Evolutionary conservation across 352 stramenopile species (phyloP), one percentile per base, ranked within the genome.

Genomic region (Globisporangium polare): DNA sequence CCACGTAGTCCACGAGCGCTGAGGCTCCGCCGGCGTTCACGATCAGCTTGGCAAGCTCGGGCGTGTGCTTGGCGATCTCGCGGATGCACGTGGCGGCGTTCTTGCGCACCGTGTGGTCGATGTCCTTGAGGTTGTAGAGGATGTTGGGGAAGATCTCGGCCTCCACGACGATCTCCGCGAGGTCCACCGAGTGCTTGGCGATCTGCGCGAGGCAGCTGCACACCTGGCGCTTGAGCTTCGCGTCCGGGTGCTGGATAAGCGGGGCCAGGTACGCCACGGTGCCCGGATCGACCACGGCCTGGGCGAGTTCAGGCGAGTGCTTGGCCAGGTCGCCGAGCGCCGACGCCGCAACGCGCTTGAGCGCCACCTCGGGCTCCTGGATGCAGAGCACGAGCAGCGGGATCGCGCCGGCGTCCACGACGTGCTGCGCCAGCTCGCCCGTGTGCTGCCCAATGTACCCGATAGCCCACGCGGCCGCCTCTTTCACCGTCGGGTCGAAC

Each of bases 81-180:
- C 94, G 90, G 33, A 98, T 94, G 71, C 89, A 97, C 2, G 93
- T 98, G 20, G 94, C 94, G 2, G 92, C 92, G 65, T 98, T 98
- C 72, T 98, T 98, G n/a, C 92, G 77, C 2, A 98, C 94, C n/a
- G 88, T 95, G 51, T 92, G 74, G 59, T 98, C 94, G 37, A 94
- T 94, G 67, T 98, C 94, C 70, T 97, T 97, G 57, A 98, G 86
- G 62, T 89, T 98, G 70, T 95, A 97, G 20, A 98, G 70, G 47
- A 98, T 97, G 65, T 97, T 97, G 31, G 94, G 94, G 79, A 98
- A 98, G 37, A 98, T 95, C 67, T 98, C 94, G 10, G 94, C 92
- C 64, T 98, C 94, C 6, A 98, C 94, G 17, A 98, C 94, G 41
- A 97, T 95, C 69, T 98, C 94, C 0, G 94, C 94, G 31, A 98